A percentile compares a stretch with the other conserved stretches of the same genome.
phyloP scores from a whole-genome alignment of 371 early-diverging fungal genomes.

The Rhizomucor miehei region DNA sequence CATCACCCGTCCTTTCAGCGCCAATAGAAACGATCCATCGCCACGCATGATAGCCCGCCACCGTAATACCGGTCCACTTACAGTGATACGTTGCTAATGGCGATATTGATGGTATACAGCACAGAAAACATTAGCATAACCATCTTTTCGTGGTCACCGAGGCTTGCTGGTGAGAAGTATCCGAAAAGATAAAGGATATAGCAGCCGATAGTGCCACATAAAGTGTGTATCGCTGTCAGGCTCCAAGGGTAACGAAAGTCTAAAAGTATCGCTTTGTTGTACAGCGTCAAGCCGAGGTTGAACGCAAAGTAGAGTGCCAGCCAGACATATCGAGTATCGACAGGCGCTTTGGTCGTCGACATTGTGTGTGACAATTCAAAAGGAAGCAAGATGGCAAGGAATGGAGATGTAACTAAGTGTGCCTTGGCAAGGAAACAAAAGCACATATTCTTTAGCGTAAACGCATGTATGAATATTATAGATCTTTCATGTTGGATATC shows the following conservation, averaged over 20 bases:
- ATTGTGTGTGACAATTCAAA: constrained; percentile 5
- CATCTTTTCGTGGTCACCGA: constrained; percentile 65
- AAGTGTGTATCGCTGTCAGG: constrained; percentile 80
- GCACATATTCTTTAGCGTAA: too few relatives aligned
- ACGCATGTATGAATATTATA: too few relatives aligned
- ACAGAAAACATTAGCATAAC: constrained; percentile 79
- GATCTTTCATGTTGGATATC: too few relatives aligned
- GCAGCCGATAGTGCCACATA: constrained; percentile 70
- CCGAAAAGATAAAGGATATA: constrained; percentile 52
- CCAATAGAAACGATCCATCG: too few relatives aligned
- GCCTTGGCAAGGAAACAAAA: too few relatives aligned
- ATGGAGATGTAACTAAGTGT: background rate
- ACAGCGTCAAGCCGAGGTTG: constrained; percentile 80
- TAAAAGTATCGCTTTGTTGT: constrained; percentile 81
- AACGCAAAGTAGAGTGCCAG: constrained; percentile 73
- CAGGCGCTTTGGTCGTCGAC: constrained; percentile 14
- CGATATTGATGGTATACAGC: constrained; percentile 89
- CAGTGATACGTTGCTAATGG: constrained; percentile 82
- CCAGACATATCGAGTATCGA: constrained; percentile 58
- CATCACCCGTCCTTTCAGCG: background rate
- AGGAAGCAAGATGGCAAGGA: constrained; percentile 6
- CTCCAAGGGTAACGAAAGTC: constrained; percentile 87
- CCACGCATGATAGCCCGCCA: too few relatives aligned
- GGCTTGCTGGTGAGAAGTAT: constrained; percentile 55
- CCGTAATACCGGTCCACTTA: constrained; percentile 37